Conservation (phyloP, 495 filamentous ascomycete genomes). For the Hypoxylon trugodes region DNA sequence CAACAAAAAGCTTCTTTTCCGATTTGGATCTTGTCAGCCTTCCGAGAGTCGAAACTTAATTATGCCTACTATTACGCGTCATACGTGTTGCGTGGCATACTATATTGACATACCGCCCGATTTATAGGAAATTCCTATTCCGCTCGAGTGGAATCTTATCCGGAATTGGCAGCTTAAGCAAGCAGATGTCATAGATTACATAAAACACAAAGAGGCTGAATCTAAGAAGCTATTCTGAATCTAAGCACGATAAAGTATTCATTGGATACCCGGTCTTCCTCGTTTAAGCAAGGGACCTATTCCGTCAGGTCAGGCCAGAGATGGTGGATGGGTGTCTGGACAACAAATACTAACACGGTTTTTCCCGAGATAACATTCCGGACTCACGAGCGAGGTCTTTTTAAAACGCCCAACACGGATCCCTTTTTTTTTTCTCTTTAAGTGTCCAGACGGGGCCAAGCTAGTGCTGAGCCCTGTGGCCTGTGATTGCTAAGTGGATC, state of each 20-base stretch:
- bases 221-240: not conserved
- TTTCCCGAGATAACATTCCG: constrained; percentile 30
- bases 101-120: not conserved
- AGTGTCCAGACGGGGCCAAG: constrained; percentile 15
- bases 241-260: not conserved
- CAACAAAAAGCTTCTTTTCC: constrained; percentile 4
- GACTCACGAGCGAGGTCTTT: constrained; percentile 7
- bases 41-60: not conserved
- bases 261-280: not conserved
- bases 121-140: not conserved
- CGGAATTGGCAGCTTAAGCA: not conserved
- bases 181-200: not conserved
- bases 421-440: constrained; percentile 5
- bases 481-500: constrained; percentile 23
- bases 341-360: constrained; percentile 11
- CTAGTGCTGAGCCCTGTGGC: constrained; percentile 26
- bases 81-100: constrained; percentile 1
- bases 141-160: not conserved
- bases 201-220: not conserved
- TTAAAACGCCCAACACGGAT: constrained; percentile 18
- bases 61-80: not conserved
- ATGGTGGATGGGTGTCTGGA: not conserved
- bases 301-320: not conserved
- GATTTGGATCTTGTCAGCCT: not conserved
- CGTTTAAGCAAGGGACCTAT: constrained; percentile 8